Base-by-base conservation (phyloP, 129 eudicot species). In the Artemisia tridentata region DNA sequence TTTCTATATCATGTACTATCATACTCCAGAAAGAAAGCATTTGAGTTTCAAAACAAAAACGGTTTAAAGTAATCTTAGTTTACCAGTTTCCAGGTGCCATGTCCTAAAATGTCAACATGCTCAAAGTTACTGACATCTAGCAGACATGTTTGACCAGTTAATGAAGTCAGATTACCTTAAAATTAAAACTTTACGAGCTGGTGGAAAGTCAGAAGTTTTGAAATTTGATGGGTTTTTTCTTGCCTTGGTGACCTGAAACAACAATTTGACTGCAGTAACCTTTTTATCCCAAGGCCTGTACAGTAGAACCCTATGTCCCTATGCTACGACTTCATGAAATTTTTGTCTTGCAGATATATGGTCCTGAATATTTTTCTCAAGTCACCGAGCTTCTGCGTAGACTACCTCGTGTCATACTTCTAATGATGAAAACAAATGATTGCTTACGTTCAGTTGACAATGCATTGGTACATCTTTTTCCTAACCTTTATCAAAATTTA, bases 391-490 rank as follows among this genome's bases (percentile, higher is more conserved):
- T 93, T 65, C 88, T 93, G 55, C 74, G 82, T 69, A 82, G 97
- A 73, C 81, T 93, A 71, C 98, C 98, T 3, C 97, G 96, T 63
- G 98, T 93, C 41, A 87, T 93, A 64, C 89, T 93, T 72, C 54
- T 87, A 63, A 93, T 89, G 98, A 88, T 93, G 56, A 93, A 93
- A 81, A 93, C 98, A 67, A 89, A 93, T 60, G 98, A 93, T 78
- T 93, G 98, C 84, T 80, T 89, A 54, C 88, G 96, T 29, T 78
- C 98, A 67, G 96, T 93, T 65, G 84, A 87, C 83, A 85, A 80
- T 15, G 76, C 87, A 65, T 76, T 93, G 98, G 98, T 89, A 87
- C 13, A 79, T 55, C 66, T 18, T 34, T 38, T 49, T 14, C 58
- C 56, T 63, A 52, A 46, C 63, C 41, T 54, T 63, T 6, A 43